These are phyloP conservation scores for Diospyros lotus DNA, from an alignment of 148 eudicot species.

Conservation along the genomic window DNA sequence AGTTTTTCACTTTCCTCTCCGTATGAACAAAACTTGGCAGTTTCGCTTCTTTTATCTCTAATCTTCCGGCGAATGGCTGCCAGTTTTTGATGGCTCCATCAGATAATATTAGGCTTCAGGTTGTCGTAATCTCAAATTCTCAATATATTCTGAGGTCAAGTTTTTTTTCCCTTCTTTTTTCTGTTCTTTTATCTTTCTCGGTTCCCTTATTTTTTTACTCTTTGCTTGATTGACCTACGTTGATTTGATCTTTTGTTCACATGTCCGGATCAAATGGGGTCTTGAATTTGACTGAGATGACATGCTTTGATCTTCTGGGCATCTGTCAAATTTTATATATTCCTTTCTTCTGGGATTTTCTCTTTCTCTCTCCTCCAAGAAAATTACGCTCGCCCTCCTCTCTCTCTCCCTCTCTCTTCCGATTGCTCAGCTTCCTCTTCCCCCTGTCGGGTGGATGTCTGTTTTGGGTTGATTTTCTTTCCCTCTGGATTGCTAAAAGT, in stretches of 20 bases:
- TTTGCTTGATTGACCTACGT: neutral
- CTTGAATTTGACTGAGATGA: conserved; percentile 43
- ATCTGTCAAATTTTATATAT: conserved; percentile 14
- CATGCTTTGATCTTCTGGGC: conserved; percentile 26
- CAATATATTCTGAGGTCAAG: neutral
- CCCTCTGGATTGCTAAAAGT: neutral
- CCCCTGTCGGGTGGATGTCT: conserved; percentile 3
- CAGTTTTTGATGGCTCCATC: neutral
- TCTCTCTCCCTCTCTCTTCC: neutral
- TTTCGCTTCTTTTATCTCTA: neutral
- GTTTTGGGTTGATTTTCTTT: neutral
- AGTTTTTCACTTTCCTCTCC: neutral
- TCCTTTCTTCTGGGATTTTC: conserved; percentile 5
- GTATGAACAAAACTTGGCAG: conserved; percentile 3
- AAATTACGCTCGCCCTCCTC: neutral
- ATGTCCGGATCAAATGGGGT: conserved; percentile 38
- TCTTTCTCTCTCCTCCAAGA: conserved; percentile 10
- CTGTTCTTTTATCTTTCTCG: neutral
- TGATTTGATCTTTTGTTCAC: conserved; percentile 16
- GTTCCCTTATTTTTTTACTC: neutral
- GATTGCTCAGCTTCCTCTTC: neutral
- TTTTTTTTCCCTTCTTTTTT: neutral
- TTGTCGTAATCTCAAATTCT: neutral
- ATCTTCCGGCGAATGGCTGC: conserved; percentile 20
- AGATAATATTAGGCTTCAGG: conserved; percentile 17